Conservation (phyloP, 805 yeast genomes). For the Yamadazyma scolyti region DNA sequence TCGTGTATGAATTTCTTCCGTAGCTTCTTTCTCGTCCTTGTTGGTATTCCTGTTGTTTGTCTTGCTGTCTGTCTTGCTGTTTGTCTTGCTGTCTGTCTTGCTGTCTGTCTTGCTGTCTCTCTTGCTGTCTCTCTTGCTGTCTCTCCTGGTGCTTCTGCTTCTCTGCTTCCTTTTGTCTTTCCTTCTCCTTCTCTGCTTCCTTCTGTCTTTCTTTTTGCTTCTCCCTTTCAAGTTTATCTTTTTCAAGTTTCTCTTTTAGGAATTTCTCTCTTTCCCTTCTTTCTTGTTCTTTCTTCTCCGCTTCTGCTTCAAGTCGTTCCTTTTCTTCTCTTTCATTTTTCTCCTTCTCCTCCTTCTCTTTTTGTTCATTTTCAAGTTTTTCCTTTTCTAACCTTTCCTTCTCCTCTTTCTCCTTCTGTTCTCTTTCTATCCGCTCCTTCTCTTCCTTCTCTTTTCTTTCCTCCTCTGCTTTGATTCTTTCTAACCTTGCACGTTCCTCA, state of each 20-base stretch:
- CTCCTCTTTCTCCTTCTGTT: conserved; percentile 1
- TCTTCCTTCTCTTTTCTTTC: conserved; percentile 10
- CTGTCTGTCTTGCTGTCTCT: background rate
- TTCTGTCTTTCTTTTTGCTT: background rate
- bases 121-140: background rate
- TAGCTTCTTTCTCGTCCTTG: background rate
- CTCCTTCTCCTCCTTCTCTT: conserved; percentile 2
- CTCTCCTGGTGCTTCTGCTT: conserved; percentile 3
- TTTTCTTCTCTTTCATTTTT: conserved; percentile 1
- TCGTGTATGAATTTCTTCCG: background rate
- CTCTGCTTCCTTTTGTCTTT: conserved; percentile 3
- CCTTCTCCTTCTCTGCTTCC: background rate
- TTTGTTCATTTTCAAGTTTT: conserved; percentile 1
- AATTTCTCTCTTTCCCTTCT: background rate
- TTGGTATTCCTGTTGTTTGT: conserved; percentile 1
- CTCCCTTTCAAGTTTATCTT: background rate
- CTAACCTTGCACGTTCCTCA: conserved; percentile 11
- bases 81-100: no score
- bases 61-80: background rate
- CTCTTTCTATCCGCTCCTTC: conserved; percentile 1
- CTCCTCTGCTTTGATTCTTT: conserved; percentile 7
- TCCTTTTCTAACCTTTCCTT: conserved; percentile 2
- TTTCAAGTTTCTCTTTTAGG: background rate
- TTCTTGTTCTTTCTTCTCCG: background rate
- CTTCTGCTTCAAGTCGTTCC: background rate